Evolutionary conservation across 2,329 filamentous ascomycete species (phyloP).

Genomic region (Phialocephala sp.): DNA sequence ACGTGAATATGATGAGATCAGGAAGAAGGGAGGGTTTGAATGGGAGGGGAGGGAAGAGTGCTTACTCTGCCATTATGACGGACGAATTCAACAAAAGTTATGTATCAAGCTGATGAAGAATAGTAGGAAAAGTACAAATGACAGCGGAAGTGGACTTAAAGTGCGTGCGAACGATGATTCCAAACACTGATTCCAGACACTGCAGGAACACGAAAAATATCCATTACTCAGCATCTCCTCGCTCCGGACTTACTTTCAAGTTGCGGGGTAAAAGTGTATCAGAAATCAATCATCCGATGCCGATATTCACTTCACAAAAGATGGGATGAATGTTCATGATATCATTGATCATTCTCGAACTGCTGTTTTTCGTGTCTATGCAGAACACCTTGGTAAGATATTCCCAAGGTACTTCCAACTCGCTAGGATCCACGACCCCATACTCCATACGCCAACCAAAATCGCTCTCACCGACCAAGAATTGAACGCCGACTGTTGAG

Average conservation of each 20-base stretch:
- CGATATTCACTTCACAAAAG: neutral
- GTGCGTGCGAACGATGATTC: neutral
- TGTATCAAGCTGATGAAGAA: neutral
- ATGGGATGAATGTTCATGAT: neutral
- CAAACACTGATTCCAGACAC: neutral
- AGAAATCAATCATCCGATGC: neutral
- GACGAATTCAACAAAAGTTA: neutral
- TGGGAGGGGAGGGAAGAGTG: neutral
- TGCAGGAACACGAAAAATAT: neutral
- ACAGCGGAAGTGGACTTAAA: neutral
- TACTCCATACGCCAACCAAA: constrained; percentile 31
- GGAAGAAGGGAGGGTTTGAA: neutral
- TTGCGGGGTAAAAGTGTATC: neutral
- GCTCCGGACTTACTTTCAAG: neutral
- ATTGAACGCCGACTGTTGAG: constrained; percentile 23
- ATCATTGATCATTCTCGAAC: constrained; percentile 1
- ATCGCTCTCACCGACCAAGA: constrained; percentile 34
- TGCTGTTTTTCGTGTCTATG: neutral
- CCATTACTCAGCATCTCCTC: neutral
- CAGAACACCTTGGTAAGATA: neutral
- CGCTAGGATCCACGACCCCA: neutral
- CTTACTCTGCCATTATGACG: neutral
- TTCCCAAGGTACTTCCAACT: neutral
- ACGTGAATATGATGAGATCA: neutral
- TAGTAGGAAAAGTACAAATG: neutral